Percentiles rank a stretch among this genome's conserved stretches.
Evolutionary conservation across 257 asterid genomes (phyloP).

Genomic region (Primulina eburnea): DNA sequence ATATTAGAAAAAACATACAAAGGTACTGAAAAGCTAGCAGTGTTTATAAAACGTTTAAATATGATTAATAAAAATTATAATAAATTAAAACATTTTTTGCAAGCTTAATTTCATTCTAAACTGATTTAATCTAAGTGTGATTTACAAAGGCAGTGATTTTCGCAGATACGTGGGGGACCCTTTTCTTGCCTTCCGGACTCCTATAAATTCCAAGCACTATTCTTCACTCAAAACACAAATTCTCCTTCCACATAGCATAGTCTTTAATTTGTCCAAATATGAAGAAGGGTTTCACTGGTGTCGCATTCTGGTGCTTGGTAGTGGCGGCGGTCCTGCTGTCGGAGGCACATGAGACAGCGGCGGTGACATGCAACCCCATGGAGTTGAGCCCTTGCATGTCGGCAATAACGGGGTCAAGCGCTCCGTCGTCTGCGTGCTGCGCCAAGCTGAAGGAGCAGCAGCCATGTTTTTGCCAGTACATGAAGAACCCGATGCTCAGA

Average conservation of each 20-base stretch:
- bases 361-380: slow-evolving; percentile 14
- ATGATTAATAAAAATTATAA: too few relatives aligned
- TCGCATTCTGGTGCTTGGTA: neutral
- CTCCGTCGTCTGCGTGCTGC: slow-evolving; percentile 13
- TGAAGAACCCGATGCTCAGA: slow-evolving; percentile 7
- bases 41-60: too few relatives aligned
- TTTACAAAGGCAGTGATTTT: too few relatives aligned
- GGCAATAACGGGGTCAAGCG: neutral
- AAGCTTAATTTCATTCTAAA: too few relatives aligned
- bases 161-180: too few relatives aligned
- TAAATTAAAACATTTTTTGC: too few relatives aligned
- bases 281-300: neutral
- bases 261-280: too few relatives aligned
- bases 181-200: neutral
- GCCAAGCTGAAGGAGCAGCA: slow-evolving; percentile 12
- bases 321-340: neutral
- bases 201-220: neutral
- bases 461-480: slow-evolving; percentile 22
- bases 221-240: neutral
- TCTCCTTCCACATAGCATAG: too few relatives aligned
- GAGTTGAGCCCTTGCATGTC: neutral
- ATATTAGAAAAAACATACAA: too few relatives aligned
- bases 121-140: too few relatives aligned
- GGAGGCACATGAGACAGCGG: slow-evolving; percentile 7
- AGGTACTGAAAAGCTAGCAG: too few relatives aligned